Base-by-base conservation (phyloP, 2,329 filamentous ascomycete genomes). In the Niveomyces coronatus region DNA sequence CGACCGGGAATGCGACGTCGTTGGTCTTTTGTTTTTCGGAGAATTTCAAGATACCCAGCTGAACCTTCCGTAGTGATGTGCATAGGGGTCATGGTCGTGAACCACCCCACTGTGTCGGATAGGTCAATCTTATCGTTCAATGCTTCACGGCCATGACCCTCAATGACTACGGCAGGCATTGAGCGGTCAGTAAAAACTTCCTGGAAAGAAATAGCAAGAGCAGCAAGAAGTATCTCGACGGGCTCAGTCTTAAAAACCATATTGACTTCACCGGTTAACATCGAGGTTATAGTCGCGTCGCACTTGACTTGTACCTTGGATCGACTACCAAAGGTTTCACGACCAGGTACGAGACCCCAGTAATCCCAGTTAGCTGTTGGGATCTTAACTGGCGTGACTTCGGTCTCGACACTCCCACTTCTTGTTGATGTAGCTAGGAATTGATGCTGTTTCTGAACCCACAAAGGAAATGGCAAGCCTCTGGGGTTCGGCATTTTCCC, bases 31-130 rank as follows among this genome's bases (percentile, higher is more conserved):
- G 54, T 50, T 23, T 44, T 44, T 4, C 45, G 40, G 23, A 51
- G 15, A 33, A 30, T 7, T 37, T 40, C 44, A 17, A 51, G 32
- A n/a, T 18, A n/a, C n/a, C n/a, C n/a, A n/a, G n/a, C n/a, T n/a
- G n/a, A n/a, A n/a, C n/a, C n/a, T n/a, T n/a, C n/a, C n/a, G n/a
- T n/a, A n/a, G n/a, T n/a, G 2, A 54, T n/a, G 0, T 45, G 47
- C 0, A 63, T 28, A 0, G 64, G 64, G n/a, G 49, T 55, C 10
- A 67, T 50, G 0, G 61, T 62, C 1, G 65, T 67, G 40, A 68
- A 68, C 64, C 64, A 68, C 4, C 65, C 65, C 0, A 68, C 58
- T 0, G 61, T 66, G 1, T 51, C 43, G 0, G 63, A 60, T 2
- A 61, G 44, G 34, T 67, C 57, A 9, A 62, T 44, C 1, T 31